Evolutionary conservation across 805 yeast species (phyloP).

Genomic region (Pichia deserticola): DNA sequence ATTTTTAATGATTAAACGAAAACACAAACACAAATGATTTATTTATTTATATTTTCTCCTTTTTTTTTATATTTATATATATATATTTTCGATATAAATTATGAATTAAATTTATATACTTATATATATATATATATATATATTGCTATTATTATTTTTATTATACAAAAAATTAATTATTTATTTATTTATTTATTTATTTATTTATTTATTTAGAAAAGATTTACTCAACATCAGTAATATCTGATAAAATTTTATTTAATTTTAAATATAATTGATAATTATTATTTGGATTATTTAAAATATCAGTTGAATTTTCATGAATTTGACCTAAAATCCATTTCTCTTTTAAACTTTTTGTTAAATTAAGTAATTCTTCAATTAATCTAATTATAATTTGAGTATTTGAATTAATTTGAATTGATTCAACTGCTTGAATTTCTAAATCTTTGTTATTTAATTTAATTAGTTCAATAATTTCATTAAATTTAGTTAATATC

Average conservation of each 20-base stretch:
- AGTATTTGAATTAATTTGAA: conserved; percentile 49
- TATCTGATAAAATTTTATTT: conserved; percentile 30
- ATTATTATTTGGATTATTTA: conserved; percentile 16
- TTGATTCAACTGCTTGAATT: conserved; percentile 42
- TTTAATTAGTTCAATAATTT: conserved; percentile 40
- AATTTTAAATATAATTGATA: conserved; percentile 25
- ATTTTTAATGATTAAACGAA: too few species aligned
- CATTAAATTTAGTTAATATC: conserved; percentile 45
- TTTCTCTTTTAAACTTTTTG: conserved; percentile 43
- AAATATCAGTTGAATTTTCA: conserved; percentile 19
- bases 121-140: too few species aligned
- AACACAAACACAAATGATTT: too few species aligned
- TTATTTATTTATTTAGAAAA: too few species aligned
- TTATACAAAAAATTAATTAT: background rate
- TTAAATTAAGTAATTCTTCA: conserved; percentile 44
- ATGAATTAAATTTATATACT: too few species aligned
- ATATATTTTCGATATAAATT: too few species aligned
- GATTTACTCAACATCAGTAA: conserved; percentile 9
- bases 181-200: background rate
- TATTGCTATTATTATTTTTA: background rate
- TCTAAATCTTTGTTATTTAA: conserved; percentile 28
- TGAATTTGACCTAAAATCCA: conserved; percentile 53
- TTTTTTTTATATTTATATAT: too few species aligned
- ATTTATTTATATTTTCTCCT: background rate
- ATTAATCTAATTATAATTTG: conserved; percentile 43